Evolutionary conservation across 1,284 basidiomycete genomes (phyloP).

Genomic region (Golubevia sp.): DNA sequence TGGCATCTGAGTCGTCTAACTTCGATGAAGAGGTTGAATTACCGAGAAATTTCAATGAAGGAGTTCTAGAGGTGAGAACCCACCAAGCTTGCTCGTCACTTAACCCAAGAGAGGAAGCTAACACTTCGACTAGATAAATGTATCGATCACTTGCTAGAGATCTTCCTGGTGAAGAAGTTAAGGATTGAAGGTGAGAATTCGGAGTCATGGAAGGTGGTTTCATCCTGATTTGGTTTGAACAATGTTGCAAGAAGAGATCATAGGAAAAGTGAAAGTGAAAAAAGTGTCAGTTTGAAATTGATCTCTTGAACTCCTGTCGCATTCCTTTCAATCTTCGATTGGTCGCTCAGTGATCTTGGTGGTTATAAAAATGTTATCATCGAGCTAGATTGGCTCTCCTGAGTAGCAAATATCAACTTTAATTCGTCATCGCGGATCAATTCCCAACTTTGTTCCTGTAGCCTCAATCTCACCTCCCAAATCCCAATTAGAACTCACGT

Average conservation of each 20-base stretch:
- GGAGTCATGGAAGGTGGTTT: neutral
- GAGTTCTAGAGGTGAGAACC: constrained; percentile 33
- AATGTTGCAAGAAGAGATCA: neutral
- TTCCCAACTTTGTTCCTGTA: no score
- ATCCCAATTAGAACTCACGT: no score
- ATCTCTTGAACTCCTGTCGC: no score
- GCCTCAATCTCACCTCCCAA: no score
- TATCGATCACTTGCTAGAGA: constrained; percentile 15
- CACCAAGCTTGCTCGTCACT: constrained; percentile 42
- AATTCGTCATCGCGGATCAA: no score
- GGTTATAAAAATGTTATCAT: no score
- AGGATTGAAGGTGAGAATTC: neutral
- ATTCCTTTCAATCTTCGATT: no score
- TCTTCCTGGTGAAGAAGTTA: constrained; percentile 18
- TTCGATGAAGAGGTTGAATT: constrained; percentile 1
- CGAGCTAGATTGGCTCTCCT: no score
- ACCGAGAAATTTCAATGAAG: constrained; percentile 28
- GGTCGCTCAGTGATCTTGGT: no score
- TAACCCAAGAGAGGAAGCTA: constrained; percentile 39
- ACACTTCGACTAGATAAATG: constrained; percentile 23
- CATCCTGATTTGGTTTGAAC: constrained; percentile 5
- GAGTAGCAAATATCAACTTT: no score
- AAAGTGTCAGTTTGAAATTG: neutral
- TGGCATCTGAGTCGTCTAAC: neutral
- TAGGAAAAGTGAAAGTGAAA: neutral